phyloP scores from a whole-genome alignment of 164 flowering plant species.

The Chimonanthus praecox region DNA sequence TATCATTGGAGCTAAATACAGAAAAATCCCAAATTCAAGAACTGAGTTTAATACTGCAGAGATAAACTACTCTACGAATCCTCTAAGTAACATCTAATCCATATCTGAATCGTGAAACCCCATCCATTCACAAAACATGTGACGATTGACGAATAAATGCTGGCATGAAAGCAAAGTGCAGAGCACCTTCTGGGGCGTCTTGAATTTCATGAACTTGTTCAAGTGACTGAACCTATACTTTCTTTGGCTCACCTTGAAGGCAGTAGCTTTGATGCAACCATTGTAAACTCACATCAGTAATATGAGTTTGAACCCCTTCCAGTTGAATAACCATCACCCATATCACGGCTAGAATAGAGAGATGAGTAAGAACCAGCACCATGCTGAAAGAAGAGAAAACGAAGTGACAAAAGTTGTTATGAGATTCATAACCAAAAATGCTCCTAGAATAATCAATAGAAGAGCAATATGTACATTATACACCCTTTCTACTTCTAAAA shows the following conservation, averaged over 20 bases:
- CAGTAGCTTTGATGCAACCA: conserved; percentile 3
- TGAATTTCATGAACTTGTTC: conserved; percentile 5
- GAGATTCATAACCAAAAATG: background rate
- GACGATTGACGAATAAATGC: background rate
- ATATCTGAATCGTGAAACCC: background rate
- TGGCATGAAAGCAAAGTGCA: background rate
- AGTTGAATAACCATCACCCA: conserved; percentile 68
- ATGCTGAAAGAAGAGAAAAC: conserved; percentile 32
- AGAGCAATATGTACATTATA: background rate
- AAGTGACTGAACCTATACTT: conserved; percentile 1
- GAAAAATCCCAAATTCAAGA: background rate
- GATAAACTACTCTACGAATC: conserved; percentile 1
- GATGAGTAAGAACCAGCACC: conserved; percentile 81
- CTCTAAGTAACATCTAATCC: background rate
- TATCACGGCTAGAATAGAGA: conserved; percentile 61
- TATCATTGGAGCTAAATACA: background rate
- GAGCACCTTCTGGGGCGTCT: conserved; percentile 2
- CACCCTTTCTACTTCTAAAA: background rate
- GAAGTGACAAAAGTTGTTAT: background rate
- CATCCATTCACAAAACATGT: conserved; percentile 8
- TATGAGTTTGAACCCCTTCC: conserved; percentile 67
- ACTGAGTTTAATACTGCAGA: background rate
- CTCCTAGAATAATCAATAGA: background rate
- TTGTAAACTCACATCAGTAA: conserved; percentile 45
- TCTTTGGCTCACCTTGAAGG: conserved; percentile 3